phyloP scores from a whole-genome alignment of 495 filamentous ascomycete species.

The Letharia columbiana region DNA sequence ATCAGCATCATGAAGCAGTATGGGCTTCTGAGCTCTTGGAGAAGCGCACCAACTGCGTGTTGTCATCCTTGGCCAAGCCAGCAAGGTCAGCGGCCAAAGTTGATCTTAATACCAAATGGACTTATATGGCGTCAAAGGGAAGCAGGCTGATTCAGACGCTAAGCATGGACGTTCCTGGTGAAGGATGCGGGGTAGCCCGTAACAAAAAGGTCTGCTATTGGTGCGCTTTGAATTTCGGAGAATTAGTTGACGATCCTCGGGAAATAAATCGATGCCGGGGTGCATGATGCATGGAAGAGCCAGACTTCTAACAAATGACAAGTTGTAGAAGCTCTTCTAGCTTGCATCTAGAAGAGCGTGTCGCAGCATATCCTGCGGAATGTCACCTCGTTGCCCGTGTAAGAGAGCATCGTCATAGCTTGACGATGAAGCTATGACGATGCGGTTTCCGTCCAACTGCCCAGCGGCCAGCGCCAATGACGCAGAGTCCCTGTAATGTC shows the following conservation, averaged over 20 bases:
- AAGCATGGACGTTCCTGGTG: neutral
- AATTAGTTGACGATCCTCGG: neutral
- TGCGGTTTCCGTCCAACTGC: too few relatives aligned
- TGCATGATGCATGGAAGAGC: neutral
- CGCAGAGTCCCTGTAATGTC: neutral
- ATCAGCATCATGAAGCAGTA: too few relatives aligned
- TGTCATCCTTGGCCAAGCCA: neutral
- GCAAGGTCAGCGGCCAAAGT: neutral
- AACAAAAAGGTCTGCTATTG: neutral
- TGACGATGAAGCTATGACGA: neutral
- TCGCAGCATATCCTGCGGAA: neutral
- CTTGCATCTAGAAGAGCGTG: neutral
- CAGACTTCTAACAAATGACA: neutral
- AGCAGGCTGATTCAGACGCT: too few relatives aligned
- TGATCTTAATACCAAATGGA: too few relatives aligned
- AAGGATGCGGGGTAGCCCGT: neutral
- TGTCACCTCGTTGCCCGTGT: neutral
- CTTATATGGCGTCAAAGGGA: too few relatives aligned
- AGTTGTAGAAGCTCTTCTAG: neutral
- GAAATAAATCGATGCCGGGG: neutral
- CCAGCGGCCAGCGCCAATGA: neutral
- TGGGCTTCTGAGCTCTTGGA: neutral
- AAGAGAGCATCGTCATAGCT: neutral
- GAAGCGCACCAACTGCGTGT: neutral
- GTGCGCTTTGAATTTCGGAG: neutral